A percentile compares a stretch with the other conserved stretches of the same genome.
These are phyloP conservation scores for Didymella glomerata DNA, from an alignment of 2,329 filamentous ascomycete species.

Conservation along the genomic window DNA sequence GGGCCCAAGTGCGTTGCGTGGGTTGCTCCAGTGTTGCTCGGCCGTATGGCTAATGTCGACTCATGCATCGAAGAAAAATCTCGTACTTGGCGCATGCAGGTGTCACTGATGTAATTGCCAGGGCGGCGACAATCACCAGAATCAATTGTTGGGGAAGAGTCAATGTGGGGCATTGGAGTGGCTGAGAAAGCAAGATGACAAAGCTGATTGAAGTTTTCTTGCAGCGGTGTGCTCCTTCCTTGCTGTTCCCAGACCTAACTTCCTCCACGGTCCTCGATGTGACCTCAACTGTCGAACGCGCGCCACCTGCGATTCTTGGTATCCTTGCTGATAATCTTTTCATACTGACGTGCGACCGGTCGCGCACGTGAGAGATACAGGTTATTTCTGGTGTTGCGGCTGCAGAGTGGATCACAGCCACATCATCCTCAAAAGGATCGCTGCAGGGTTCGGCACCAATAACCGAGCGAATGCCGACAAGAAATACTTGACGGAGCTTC, in stretches of 20 bases:
- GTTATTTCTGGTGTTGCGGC: conserved; percentile 19
- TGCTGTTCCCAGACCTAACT: background rate
- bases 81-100: conserved; percentile 3
- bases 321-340: background rate
- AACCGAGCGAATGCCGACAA: conserved; percentile 5
- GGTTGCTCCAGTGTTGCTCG: background rate
- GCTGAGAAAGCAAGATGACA: conserved; percentile 11
- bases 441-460: conserved; percentile 8
- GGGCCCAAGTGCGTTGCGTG: background rate
- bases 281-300: background rate
- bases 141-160: conserved; percentile 2
- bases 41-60: background rate
- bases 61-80: conserved; percentile 6
- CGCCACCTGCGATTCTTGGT: background rate
- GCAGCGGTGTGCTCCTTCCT: background rate
- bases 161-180: background rate
- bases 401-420: conserved; percentile 14
- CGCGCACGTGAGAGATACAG: background rate
- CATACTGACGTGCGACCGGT: background rate
- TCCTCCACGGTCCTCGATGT: background rate
- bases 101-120: background rate
- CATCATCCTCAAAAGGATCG: background rate
- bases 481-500: conserved; percentile 6
- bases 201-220: conserved; percentile 1
- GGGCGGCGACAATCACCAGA: conserved; percentile 11